Conservation (phyloP, 1,284 basidiomycete genomes). For the Moesziomyces antarcticus region DNA sequence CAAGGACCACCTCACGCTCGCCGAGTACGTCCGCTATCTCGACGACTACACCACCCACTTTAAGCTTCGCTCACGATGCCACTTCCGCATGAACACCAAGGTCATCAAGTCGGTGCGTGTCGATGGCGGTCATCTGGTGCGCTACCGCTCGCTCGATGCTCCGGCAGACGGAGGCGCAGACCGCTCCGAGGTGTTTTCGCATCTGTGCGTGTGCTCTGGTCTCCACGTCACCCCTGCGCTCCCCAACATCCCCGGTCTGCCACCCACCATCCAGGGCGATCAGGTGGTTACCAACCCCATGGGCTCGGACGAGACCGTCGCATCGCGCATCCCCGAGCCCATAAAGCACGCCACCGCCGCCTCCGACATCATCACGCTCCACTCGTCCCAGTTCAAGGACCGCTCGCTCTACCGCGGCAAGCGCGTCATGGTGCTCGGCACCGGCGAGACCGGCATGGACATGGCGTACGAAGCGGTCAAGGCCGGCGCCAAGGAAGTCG, state of each 20-base stretch:
- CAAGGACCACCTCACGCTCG: slow-evolving; percentile 74
- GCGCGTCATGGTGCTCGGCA: slow-evolving; percentile 55
- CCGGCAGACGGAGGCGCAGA: background rate
- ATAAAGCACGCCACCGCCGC: slow-evolving; percentile 28
- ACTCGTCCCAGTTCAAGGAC: slow-evolving; percentile 57
- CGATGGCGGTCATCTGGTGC: slow-evolving; percentile 35
- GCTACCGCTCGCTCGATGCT: slow-evolving; percentile 10
- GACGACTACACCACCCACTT: slow-evolving; percentile 72
- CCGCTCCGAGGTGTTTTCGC: slow-evolving; percentile 40
- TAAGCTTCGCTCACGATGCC: slow-evolving; percentile 65
- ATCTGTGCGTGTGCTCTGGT: slow-evolving; percentile 55
- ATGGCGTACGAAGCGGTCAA: slow-evolving; percentile 73
- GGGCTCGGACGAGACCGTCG: slow-evolving; percentile 22
- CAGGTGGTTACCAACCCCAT: slow-evolving; percentile 31
- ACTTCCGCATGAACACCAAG: slow-evolving; percentile 41
- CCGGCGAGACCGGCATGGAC: slow-evolving; percentile 78
- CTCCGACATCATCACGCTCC: slow-evolving; percentile 50
- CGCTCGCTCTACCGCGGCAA: slow-evolving; percentile 54
- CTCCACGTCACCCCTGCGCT: slow-evolving; percentile 53
- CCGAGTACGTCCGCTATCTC: slow-evolving; percentile 75
- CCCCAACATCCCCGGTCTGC: slow-evolving; percentile 50
- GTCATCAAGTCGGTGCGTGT: slow-evolving; percentile 44
- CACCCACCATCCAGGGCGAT: slow-evolving; percentile 33
- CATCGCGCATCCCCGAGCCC: slow-evolving; percentile 28
- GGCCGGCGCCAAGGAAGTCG: slow-evolving; percentile 73